Base-by-base conservation (phyloP, 805 yeast genomes). In the Saturnispora sekii region DNA sequence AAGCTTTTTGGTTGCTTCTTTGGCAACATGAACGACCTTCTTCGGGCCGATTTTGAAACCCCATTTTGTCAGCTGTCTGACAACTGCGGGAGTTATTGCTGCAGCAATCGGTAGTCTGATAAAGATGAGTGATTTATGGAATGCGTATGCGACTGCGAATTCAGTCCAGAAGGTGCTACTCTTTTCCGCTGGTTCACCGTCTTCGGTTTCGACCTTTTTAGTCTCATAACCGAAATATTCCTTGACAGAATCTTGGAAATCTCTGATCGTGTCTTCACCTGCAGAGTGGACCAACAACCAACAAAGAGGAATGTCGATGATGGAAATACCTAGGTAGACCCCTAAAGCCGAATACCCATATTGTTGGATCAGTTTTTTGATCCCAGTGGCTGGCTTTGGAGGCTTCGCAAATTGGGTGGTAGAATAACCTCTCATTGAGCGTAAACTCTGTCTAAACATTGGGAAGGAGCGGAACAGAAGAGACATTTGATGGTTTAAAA, bases 261-360 rank as follows among this genome's bases (percentile, higher is more conserved):
- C 74, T 40, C 76, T 75, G 32, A 89, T 84, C 54, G 76, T 72
- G 31, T 89, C 97, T 52, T 81, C 87, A 14, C 98, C 98, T 50
- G 83, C 66, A 0, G 87, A 76, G 59, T 89, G 97, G 10, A 93
- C 97, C 28, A 84, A 55, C 8, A 84, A 50, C 60, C 81, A 93
- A 60, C 94, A 85, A 3, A 88, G 50, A 1, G 97, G 97, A 51
- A 85, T 69, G 58, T 93, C 97, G 26, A 93, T 62, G 17, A 71
- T 68, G 2, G 85, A 72, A n/a, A 93, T 60, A 2, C 74, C 81
- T 16, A 87, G 54, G 58, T 93, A 93, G 0, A 90, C 86, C 11
- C 87, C 95, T 11, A 90, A 65, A 0, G 96, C 97, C 14, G 94
- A 77, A 67, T 83, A 87, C 0, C 98, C 98, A 61, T 93, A 93